phyloP scores from a whole-genome alignment of 2,329 filamentous ascomycete species.

The Claviceps sorghi region DNA sequence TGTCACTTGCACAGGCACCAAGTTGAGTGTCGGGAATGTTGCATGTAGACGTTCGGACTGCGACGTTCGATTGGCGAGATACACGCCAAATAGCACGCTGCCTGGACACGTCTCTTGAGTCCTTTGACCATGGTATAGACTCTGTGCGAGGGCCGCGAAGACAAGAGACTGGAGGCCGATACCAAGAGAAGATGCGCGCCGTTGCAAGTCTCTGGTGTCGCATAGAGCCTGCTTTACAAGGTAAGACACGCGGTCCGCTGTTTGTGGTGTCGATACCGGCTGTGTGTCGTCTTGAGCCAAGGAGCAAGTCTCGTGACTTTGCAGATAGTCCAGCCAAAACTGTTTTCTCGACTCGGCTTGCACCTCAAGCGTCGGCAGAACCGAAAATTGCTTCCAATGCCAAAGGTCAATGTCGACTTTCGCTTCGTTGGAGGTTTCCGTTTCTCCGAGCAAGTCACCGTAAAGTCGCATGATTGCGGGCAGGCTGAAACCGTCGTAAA shows the following conservation, averaged over 20 bases:
- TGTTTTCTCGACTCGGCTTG: conserved; percentile 9
- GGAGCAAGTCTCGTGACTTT: not conserved
- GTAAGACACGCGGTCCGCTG: conserved; percentile 10
- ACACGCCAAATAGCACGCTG: conserved; percentile 56
- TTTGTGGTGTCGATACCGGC: not conserved
- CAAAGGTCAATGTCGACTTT: conserved; percentile 5
- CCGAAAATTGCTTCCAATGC: conserved; percentile 15
- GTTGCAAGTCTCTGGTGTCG: conserved; percentile 17
- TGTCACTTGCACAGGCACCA: conserved; percentile 55
- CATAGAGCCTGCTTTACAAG: conserved; percentile 35
- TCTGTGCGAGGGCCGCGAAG: conserved; percentile 53
- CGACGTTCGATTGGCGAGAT: conserved; percentile 61
- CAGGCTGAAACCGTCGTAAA: conserved; percentile 78
- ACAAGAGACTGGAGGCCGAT: conserved; percentile 61
- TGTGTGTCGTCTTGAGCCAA: not conserved
- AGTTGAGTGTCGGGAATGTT: conserved; percentile 59
- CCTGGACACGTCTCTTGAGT: conserved; percentile 4
- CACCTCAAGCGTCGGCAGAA: conserved; percentile 2
- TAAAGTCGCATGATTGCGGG: conserved; percentile 38
- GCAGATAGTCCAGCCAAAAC: conserved; percentile 31
- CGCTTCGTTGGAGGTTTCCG: conserved; percentile 1
- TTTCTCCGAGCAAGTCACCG: conserved; percentile 3
- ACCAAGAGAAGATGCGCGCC: conserved; percentile 32
- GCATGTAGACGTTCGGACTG: conserved; percentile 28
- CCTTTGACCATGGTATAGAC: conserved; percentile 22